Base-by-base conservation (phyloP, 1,139 yeast genomes). In the Suhomyces coccinellae region DNA sequence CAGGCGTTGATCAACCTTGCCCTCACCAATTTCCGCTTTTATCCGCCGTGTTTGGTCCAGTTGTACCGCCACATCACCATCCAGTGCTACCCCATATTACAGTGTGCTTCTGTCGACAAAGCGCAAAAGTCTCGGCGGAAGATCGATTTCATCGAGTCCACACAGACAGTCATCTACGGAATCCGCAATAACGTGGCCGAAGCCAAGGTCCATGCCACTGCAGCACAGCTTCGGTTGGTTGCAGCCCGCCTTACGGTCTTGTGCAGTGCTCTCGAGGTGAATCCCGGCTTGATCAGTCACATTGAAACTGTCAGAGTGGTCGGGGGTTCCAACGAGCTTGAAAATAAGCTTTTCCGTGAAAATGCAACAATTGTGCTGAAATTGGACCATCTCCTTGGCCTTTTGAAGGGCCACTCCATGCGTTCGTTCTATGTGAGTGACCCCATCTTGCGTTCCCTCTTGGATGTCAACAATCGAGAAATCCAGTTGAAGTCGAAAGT, bases 1-100 rank as follows among this genome's bases (percentile, higher is more conserved):
- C 67, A 66, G 43, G 60, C 63, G 32, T 53, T 70, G 7, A 40
- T 69, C 31, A 68, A 65, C 41, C 58, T 73, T n/a, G 63, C 76
- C 1, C 55, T 56, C 16, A 70, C 78, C 20, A 71, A 68, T 53
- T 72, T 52, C 52, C 54, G 56, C 35, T 67, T 67, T 51, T 73
- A 73, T 50, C 54, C 57, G 34, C 75, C 75, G 29, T 69, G 74
- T 43, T 48, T 63, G 38, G 44, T 48, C 28, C 59, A 63, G 40
- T 55, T 73, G 32, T 73, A 73, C 52, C 48, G 53, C n/a, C 56
- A 56, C 22, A 55, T 73, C 24, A 47, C 57, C 14, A 53, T 73
- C 4, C 65, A 61, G 45, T 45, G 44, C 13, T 56, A 54, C 33
- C 65, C 68, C 5, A 58, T 63, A 13, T 53, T 63, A 22, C 42